Evolutionary conservation across 2,329 filamentous ascomycete species (phyloP), one percentile per base, ranked within the genome.

Genomic region (Epicoccum nigrum): DNA sequence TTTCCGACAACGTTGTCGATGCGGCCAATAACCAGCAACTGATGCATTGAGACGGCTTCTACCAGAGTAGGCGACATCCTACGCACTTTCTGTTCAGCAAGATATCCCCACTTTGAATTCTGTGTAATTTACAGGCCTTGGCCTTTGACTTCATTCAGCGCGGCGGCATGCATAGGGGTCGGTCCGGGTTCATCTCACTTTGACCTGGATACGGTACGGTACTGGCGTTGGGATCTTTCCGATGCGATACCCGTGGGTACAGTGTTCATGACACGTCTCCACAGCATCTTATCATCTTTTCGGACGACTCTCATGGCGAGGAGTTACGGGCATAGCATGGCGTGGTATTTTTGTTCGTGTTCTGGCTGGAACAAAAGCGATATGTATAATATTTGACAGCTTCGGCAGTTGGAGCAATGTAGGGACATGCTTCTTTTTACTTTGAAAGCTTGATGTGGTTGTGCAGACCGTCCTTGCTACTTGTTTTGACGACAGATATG

Each of bases 1-100:
- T 99, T 46, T 95, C 91, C 8, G 94, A 97, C 75, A 93, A 90
- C 61, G 88, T 92, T 53, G 86, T 83, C 53, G 83, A 85, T 52
- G 62, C 69, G 16, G 56, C 65, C 16, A 71, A 68, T 52, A 73
- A 73, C 52, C 71, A 73, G 51, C 65, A 67, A 35, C 60, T 72
- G 20, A 67, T 74, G 52, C 71, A 73, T 44, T 72, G 44, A 45
- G 23, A n/a, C 27, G 13, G 13, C 11, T 12, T 20, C n/a, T n/a
- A n/a, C n/a, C n/a, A 5, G 9, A 21, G 3, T 13, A 41, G 37
- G 35, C n/a, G 12, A n/a, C 32, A 19, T 4, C 20, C 16, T 13
- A n/a, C 11, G 11, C 45, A 27, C 17, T 38, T 35, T 40, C 40
- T 8, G 34, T 40, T 51, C 40, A 48, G 45, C 39, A 33, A 35